Conservation (phyloP, 345 rosid species). For the Eucalyptus brandiana region DNA sequence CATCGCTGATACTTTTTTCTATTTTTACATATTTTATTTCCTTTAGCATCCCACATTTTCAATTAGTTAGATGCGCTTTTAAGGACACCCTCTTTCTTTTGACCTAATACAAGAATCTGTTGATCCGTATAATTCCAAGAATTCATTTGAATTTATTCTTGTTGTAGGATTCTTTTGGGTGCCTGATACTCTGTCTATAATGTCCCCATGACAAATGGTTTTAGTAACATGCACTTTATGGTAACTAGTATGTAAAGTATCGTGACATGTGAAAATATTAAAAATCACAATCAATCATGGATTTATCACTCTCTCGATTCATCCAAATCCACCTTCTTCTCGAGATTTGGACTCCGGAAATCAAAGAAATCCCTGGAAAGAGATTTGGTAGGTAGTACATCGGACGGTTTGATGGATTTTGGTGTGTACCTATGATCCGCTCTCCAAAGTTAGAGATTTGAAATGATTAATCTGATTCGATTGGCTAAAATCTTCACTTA, state of each 20-base stretch:
- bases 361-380: neutral
- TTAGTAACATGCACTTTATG: neutral
- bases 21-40: neutral
- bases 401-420: neutral
- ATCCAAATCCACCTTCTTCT: neutral
- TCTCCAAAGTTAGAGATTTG: neutral
- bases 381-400: neutral
- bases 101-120: neutral
- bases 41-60: neutral
- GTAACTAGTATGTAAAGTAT: neutral
- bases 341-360: accelerated
- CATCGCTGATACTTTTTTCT: neutral
- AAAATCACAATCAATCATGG: neutral
- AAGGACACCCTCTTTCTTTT: neutral
- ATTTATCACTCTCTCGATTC: neutral
- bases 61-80: neutral
- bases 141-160: neutral
- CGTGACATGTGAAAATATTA: neutral
- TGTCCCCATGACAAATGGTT: neutral
- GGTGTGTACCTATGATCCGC: neutral
- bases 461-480: neutral
- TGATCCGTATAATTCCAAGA: neutral
- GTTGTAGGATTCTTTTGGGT: neutral
- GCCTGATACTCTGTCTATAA: neutral
- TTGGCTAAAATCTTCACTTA: neutral